Evolutionary conservation across 2,329 filamentous ascomycete species (phyloP), one percentile per base, ranked within the genome.

Genomic region (Chalaropsis thielavioides): DNA sequence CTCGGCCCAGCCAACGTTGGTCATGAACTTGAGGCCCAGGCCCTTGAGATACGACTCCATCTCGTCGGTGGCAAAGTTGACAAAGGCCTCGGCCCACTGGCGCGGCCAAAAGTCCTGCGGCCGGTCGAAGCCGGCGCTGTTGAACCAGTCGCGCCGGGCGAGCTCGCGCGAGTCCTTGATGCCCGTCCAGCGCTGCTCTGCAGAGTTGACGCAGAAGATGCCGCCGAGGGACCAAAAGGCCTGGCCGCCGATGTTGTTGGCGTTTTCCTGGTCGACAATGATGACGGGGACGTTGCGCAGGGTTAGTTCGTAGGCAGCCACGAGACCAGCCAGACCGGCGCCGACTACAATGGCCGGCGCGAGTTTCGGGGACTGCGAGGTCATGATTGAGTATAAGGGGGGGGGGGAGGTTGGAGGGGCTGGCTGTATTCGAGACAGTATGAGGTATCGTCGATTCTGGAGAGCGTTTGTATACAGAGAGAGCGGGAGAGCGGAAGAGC

Each of bases 171-270:
- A 80, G 73, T 85, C 83, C 68, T 76, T 76, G 74, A 85, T 82
- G 68, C 83, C 83, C 72, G 80, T 75, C 64, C 80, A 77, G 3
- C 82, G 79, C 74, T 85, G 83, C 68, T 80, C 76, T 8, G 77
- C 70, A 8, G 81, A 83, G 73, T 85, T 72, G 64, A 85, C 82
- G 72, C 80, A 76, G 73, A 85, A 85, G 31, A 85, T 71, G 43
- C 83, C 83, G 41, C 83, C 83, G 0, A 85, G 77, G 2, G 83
- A 85, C 81, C 82, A 85, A 71, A 84, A 85, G 6, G 83, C 83
- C 72, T 85, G 83, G 1, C 83, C 83, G 66, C 83, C 83, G 10
- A 85, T 75, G 69, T 77, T 84, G 67, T 76, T 72, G 38, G 75
- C 76, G 66, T 80, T 81, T 70, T 85, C 83, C 70, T 85, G 83